Evolutionary conservation across 257 asterid species (phyloP).

Genomic region (Eucommia ulmoides): DNA sequence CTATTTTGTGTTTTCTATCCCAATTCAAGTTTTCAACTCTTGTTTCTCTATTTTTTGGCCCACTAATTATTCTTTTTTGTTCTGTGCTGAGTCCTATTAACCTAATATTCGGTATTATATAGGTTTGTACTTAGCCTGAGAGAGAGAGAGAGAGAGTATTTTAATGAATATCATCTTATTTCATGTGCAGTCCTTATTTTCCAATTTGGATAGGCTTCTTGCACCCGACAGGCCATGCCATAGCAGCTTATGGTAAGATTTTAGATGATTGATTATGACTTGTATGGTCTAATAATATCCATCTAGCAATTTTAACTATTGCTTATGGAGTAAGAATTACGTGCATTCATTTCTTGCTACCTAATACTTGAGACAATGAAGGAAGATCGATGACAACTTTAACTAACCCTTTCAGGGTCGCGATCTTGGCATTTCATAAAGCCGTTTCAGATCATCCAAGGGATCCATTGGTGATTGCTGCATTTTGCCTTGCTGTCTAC

Average conservation of each 20-base stretch:
- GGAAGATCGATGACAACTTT: neutral
- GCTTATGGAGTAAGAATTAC: neutral
- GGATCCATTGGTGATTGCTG: slow-evolving; percentile 64
- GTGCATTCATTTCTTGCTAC: neutral
- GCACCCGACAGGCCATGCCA: slow-evolving; percentile 90
- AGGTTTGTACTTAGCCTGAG: too few species aligned
- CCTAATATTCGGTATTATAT: too few species aligned
- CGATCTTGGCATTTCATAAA: slow-evolving; percentile 73
- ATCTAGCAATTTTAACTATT: too few species aligned
- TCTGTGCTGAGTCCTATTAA: too few species aligned
- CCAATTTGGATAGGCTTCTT: slow-evolving; percentile 66
- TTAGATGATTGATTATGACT: too few species aligned
- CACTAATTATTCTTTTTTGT: too few species aligned
- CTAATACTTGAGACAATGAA: neutral
- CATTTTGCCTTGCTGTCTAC: slow-evolving; percentile 67
- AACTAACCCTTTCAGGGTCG: slow-evolving; percentile 58
- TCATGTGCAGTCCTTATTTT: slow-evolving; percentile 55
- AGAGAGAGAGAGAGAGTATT: too few species aligned
- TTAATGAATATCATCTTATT: too few species aligned
- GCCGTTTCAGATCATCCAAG: slow-evolving; percentile 70
- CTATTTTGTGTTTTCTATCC: neutral
- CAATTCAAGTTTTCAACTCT: neutral
- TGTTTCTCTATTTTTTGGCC: neutral
- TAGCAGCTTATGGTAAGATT: slow-evolving; percentile 70
- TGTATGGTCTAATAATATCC: too few species aligned